Evolutionary conservation across 805 yeast species (phyloP).

Genomic region (Grigorovia humatica): DNA sequence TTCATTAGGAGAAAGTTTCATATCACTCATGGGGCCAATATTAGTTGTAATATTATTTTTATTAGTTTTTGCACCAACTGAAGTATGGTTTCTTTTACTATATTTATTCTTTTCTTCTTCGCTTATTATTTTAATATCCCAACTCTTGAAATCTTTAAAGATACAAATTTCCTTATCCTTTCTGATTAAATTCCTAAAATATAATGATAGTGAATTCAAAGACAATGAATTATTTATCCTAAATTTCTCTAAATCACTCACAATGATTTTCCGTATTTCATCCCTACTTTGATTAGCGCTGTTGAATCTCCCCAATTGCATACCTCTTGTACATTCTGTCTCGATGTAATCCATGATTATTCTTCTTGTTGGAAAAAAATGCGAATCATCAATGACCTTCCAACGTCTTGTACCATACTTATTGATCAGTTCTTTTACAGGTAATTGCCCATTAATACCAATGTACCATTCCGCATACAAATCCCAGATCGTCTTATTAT

Average conservation of each 20-base stretch:
- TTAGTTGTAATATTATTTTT: background rate
- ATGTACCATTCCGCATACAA: slow-evolving; percentile 30
- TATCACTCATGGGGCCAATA: background rate
- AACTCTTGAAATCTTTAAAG: slow-evolving; percentile 22
- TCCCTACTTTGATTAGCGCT: slow-evolving; percentile 23
- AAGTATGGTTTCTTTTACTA: slow-evolving; percentile 22
- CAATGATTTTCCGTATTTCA: slow-evolving; percentile 24
- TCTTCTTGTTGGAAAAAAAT: slow-evolving; percentile 30
- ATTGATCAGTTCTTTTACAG: slow-evolving; percentile 26
- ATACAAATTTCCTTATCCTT: slow-evolving; percentile 25
- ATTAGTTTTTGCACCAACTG: background rate
- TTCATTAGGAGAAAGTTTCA: background rate
- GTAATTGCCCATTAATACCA: slow-evolving; percentile 26
- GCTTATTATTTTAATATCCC: slow-evolving; percentile 24
- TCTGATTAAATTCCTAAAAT: slow-evolving; percentile 25
- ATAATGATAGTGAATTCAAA: slow-evolving; percentile 26
- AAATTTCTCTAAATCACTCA: slow-evolving; percentile 28
- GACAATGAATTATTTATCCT: slow-evolving; percentile 27
- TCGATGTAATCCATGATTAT: slow-evolving; percentile 32
- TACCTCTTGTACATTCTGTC: slow-evolving; percentile 27
- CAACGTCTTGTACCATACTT: slow-evolving; percentile 30
- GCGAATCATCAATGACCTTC: slow-evolving; percentile 32
- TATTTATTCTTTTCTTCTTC: slow-evolving; percentile 25
- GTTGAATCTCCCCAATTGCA: slow-evolving; percentile 24
- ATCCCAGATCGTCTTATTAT: slow-evolving; percentile 31